Evolutionary conservation across 768 basidiomycete species (phyloP).

Genomic region (Lanmaoa rubissima): DNA sequence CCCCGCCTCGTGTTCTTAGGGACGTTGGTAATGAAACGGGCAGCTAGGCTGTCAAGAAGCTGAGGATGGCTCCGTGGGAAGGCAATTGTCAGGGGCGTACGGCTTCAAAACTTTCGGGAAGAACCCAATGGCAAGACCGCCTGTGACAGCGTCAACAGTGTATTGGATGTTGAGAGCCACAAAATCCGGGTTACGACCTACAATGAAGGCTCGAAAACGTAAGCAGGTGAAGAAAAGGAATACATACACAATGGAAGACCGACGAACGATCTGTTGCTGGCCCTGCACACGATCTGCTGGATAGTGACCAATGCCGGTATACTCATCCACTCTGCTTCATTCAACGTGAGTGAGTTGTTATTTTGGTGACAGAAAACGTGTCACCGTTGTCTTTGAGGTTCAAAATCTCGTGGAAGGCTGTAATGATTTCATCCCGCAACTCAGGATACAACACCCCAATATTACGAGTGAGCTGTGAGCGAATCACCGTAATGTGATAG

Average conservation of each 20-base stretch:
- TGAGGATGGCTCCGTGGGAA: too few species aligned
- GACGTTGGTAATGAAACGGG: constrained; percentile 9
- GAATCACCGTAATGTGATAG: constrained; percentile 30
- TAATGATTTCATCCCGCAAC: constrained; percentile 42
- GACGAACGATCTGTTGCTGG: constrained; percentile 47
- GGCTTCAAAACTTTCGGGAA: constrained; percentile 35
- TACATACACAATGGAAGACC: constrained; percentile 44
- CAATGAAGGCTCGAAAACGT: neutral
- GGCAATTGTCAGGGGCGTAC: constrained; percentile 17
- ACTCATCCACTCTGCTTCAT: constrained; percentile 38
- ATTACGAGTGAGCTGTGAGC: constrained; percentile 35
- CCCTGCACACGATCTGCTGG: constrained; percentile 38
- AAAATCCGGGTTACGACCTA: constrained; percentile 41
- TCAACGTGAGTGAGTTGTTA: neutral
- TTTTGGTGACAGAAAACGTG: neutral
- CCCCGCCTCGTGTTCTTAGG: constrained; percentile 1
- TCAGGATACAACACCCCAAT: constrained; percentile 38
- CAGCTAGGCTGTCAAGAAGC: constrained; percentile 16
- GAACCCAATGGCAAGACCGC: constrained; percentile 18
- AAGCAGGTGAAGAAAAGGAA: neutral
- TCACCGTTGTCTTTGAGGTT: constrained; percentile 14
- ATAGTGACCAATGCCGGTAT: constrained; percentile 28
- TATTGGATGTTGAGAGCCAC: constrained; percentile 28
- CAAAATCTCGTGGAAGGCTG: constrained; percentile 41
- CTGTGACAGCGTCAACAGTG: constrained; percentile 26